Base-by-base conservation (phyloP, 345 rosid species). In the Pistacia vera region DNA sequence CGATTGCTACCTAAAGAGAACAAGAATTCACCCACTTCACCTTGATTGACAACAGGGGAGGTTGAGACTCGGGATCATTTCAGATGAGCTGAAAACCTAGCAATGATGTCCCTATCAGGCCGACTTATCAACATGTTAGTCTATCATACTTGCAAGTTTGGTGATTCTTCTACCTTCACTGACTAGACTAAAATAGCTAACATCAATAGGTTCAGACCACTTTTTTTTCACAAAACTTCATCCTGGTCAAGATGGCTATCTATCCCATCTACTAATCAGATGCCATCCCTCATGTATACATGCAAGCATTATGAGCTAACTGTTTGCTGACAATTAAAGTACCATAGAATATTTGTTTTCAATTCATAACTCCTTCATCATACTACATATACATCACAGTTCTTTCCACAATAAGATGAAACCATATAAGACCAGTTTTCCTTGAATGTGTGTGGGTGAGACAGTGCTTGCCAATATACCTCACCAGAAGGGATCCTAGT, bases 401-500 rank as follows among this genome's bases (percentile, higher is more conserved):
- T 63, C 55, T 14, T 49, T 74, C 20, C 63, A 35, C 12, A 63
- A 33, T 13, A 18, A 52, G 38, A 52, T 33, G 49, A 63, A 46
- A 30, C 17, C 2, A 51, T 17, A 12, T 28, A 63, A 46, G 33
- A 49, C 17, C 35, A 18, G 10, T 51, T n/a, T 22, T 35, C 46
- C 46, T 41, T 41, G 9, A 41, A 41, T 14, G 4, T 54, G n/a
- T 13, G 20, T 36, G 3, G 7, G 52, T 38, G 49, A 67, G 57
- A 8, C 44, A 71, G 28, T 30, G 46, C 25, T 46, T 12, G 49
- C 20, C 28, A n/a, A 41, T 51, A 76, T 89, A 93, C 99, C 98
- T 95, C 97, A 63, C 98, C 93, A 54, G 94, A 56, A 68, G 97
- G 92, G 79, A 95, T 89, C 83, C 78, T 89, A 48, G 96, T 86